Base-by-base conservation (phyloP, 75 land plant species). In the Cunninghamia lanceolata region DNA sequence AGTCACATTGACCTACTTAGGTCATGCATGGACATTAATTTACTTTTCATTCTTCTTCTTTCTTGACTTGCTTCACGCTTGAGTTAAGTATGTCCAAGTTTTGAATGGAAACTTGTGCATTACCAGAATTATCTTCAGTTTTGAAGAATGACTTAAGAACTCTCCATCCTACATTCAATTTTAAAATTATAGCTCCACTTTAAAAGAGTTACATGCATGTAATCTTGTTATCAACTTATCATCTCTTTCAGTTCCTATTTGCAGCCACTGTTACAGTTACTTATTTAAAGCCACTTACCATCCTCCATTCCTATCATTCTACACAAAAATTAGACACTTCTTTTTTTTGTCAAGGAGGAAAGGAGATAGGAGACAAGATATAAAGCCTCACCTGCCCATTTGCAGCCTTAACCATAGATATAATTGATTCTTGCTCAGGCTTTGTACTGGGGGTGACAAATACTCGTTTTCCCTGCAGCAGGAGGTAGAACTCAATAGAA, bases 341-440 rank as follows among this genome's bases (percentile, higher is more conserved):
- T 78, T 36, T 4, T 47, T 80, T 40, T 40, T 45, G 52, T 45
- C 82, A 43, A 80, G 82, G 47, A 80, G 13, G 9, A 73, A 11
- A 34, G 3, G 36, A 34, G 3, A 73, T 25, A 73, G n/a, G 36
- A 73, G 36, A 73, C 14, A 2, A 34, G 38, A 2, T 34, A 73
- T 73, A 25, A 63, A 73, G 50, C 71, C 46, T 71, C 85, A 95
- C 98, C 96, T 90, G 93, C 43, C 99, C 99, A 78, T 91, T 87
- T 47, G 96, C 96, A 70, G 96, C 96, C 86, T 91, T 93, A 25
- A 98, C 92, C 89, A 98, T 85, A 81, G 90, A 86, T 83, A 89
- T 86, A 35, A 98, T 74, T 56, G 91, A 88, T 68, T 90, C 91
- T 83, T 84, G 89, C 52, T 90, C 88, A 35, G 99, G 99, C 38